Conservation (phyloP, 2,329 filamentous ascomycete genomes). For the Herpomyces periplanetae region DNA sequence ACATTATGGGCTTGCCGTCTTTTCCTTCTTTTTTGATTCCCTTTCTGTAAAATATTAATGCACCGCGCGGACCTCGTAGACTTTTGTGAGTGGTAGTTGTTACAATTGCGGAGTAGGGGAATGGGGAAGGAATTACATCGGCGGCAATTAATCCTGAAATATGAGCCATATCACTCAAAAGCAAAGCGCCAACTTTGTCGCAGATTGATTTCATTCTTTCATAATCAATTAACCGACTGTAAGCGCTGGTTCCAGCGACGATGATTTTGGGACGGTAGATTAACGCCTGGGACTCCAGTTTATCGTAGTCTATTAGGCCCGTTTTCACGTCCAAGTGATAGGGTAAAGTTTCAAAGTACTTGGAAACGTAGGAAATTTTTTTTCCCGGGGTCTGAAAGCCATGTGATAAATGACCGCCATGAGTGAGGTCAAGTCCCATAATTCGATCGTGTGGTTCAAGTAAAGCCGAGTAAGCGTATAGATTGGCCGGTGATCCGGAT, state of each 20-base stretch:
- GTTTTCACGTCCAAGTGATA: slow-evolving; percentile 79
- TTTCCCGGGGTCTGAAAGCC: slow-evolving; percentile 80
- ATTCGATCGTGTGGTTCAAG: slow-evolving; percentile 71
- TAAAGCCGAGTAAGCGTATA: slow-evolving; percentile 83
- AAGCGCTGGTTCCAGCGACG: slow-evolving; percentile 71
- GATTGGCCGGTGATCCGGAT: slow-evolving; percentile 70
- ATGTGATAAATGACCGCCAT: slow-evolving; percentile 79
- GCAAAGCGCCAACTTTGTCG: slow-evolving; percentile 65
- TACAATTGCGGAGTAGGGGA: slow-evolving; percentile 61
- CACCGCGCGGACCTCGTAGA: slow-evolving; percentile 63
- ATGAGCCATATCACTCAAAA: slow-evolving; percentile 85
- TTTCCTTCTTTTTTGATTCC: slow-evolving; percentile 55
- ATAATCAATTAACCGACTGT: slow-evolving; percentile 86
- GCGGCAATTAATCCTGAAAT: slow-evolving; percentile 78
- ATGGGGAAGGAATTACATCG: slow-evolving; percentile 61
- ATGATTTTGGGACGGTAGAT: slow-evolving; percentile 85
- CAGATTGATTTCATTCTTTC: slow-evolving; percentile 58
- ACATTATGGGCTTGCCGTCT: slow-evolving; percentile 45
- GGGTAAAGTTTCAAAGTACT: slow-evolving; percentile 91
- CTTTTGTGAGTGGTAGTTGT: slow-evolving; percentile 97
- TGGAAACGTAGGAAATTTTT: slow-evolving; percentile 96
- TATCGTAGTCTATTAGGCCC: slow-evolving; percentile 75
- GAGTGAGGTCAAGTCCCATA: slow-evolving; percentile 84
- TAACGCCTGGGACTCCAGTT: slow-evolving; percentile 46
- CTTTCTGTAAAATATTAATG: slow-evolving; percentile 93